These are phyloP conservation scores for Nigrospora osmanthi DNA, from an alignment of 2,329 filamentous ascomycete species.

Conservation along the genomic window DNA sequence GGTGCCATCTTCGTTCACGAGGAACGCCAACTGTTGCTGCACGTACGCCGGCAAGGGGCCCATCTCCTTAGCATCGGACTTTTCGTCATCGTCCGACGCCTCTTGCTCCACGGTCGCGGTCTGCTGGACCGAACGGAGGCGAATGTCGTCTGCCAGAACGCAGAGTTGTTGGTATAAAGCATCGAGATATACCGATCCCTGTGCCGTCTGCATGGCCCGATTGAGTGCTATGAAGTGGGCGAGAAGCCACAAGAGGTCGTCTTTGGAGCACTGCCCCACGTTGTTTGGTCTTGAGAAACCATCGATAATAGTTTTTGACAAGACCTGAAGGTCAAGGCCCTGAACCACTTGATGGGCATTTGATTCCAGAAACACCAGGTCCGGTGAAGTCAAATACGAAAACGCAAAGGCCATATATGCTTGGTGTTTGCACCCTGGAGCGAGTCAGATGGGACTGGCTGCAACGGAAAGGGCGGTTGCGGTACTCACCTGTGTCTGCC, in stretches of 20 bases:
- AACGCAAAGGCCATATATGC: constrained; percentile 20
- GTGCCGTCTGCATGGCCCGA: constrained; percentile 19
- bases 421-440: constrained; percentile 6
- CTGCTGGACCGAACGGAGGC: constrained; percentile 25
- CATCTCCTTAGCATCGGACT: constrained; percentile 20
- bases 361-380: constrained; percentile 32
- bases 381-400: constrained; percentile 18
- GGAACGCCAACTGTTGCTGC: constrained; percentile 55
- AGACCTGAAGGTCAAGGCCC: constrained; percentile 26
- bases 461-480: neutral
- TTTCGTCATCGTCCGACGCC: constrained; percentile 30
- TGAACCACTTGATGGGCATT: constrained; percentile 27
- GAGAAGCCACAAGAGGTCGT: constrained; percentile 53
- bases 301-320: constrained; percentile 34
- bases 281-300: constrained; percentile 19
- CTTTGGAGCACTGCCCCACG: constrained; percentile 18
- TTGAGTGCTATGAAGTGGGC: constrained; percentile 58
- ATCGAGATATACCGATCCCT: constrained; percentile 31
- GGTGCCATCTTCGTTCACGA: constrained; percentile 72
- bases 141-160: constrained; percentile 41
- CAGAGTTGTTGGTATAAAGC: constrained; percentile 48
- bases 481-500: neutral
- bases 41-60: constrained; percentile 47
- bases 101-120: constrained; percentile 19
- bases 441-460: neutral